Evolutionary conservation across 441 rosid genomes (phyloP).

Genomic region (Jatropha podagrica): DNA sequence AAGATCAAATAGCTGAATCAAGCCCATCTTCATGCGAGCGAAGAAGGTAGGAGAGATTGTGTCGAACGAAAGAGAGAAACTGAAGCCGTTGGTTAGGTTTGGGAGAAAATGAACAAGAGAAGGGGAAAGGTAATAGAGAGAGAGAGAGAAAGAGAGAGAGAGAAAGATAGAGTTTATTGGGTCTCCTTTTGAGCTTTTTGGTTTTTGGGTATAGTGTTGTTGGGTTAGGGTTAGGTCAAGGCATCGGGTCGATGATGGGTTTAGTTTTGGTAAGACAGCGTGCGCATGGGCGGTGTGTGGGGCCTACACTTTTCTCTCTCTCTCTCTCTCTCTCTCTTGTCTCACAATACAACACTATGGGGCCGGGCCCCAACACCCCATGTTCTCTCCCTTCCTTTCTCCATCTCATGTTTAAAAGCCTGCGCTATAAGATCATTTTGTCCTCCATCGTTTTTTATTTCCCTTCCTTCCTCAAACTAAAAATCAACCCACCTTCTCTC

Average conservation of each 20-base stretch:
- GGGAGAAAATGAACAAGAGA: constrained; percentile 34
- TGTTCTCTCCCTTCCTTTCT: constrained; percentile 16
- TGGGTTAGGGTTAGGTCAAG: constrained; percentile 58
- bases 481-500: no score
- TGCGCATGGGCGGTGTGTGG: constrained; percentile 88
- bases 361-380: constrained; percentile 31
- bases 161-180: neutral
- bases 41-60: no score
- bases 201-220: constrained; percentile 18
- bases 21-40: constrained; percentile 12
- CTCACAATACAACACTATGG: constrained; percentile 16
- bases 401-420: constrained; percentile 24
- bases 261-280: constrained; percentile 60
- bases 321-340: constrained; percentile 29
- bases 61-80: no score
- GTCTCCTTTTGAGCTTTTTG: neutral
- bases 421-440: constrained; percentile 23
- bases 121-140: neutral
- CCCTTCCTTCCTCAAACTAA: neutral
- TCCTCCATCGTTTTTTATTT: constrained; percentile 1
- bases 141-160: neutral
- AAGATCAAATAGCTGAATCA: constrained; percentile 31
- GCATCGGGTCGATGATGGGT: constrained; percentile 40
- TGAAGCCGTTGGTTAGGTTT: constrained; percentile 35
- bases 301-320: constrained; percentile 23